Evolutionary conservation across 192 early-diverging fungal species (phyloP), one percentile per base, ranked within the genome.

Genomic region (Chytriomyces confervae): DNA sequence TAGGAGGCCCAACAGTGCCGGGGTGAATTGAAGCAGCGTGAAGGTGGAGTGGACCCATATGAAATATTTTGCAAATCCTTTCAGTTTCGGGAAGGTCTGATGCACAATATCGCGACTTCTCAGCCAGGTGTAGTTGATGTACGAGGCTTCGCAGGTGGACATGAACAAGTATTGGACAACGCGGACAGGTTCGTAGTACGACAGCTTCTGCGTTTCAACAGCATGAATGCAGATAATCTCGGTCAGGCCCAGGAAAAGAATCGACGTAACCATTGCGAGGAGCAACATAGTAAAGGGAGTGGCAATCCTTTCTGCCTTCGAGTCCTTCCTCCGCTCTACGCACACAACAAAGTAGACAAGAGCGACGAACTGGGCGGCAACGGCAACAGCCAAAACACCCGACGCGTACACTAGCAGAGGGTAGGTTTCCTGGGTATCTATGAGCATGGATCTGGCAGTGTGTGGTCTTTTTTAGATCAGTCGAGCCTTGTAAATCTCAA

Each of bases 121-220:
- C 16, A 57, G 53, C 53, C 53, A 57, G 53, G 16, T n/a, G 20
- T 57, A 57, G 16, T 57, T 57, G 16, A 57, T 57, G 53, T 57
- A 57, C 53, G 53, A 57, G 53, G 5, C 20, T 57, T 57, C 53
- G 16, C 53, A 5, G 16, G 20, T 57, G 13, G 53, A 57, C 16
- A 57, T 13, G 16, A 20, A n/a, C 53, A 57, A 57, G 20, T n/a
- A 20, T 57, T 57, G 53, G 53, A 20, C 13, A 20, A 20, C 53
- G 53, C 53, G 53, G 20, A 57, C 53, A 20, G 53, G 53, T 57
- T 57, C 53, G 20, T 57, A 36, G 53, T 57, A 57, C 53, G 53
- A 57, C 53, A 13, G 20, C 20, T 20, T 3, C 53, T 57, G 53
- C 36, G 36, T 36, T 36, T 36, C 36, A 36, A 57, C 53, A 20